Evolutionary conservation across 164 flowering plant species (phyloP), one percentile per base, ranked within the genome.

Genomic region (Piper longum): DNA sequence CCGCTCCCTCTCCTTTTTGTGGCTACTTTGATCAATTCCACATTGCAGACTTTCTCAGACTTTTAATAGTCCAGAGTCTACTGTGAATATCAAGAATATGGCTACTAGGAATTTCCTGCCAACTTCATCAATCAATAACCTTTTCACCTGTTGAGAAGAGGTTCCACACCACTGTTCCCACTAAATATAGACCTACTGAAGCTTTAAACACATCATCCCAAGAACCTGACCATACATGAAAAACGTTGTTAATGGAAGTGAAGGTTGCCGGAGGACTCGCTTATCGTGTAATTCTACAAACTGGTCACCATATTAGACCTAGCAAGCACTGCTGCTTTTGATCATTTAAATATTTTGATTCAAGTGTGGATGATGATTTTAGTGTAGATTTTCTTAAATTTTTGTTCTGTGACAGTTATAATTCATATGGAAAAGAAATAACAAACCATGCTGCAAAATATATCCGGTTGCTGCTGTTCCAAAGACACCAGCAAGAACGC

Each of bases 171-270:
- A 87, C 93, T 4, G 98, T 92, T 69, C 98, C 98, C 19, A 78
- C 82, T 72, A 92, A 71, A 74, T 89, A 92, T 1, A 92, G 85
- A 18, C 88, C 84, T n/a, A 92, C 96, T 8, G 96, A 83, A 59
- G 88, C 96, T 81, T 85, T 76, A 76, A 92, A 92, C 62, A 92
- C 98, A 60, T 92, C 84, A 64, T 92, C 98, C 98, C 98, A 92
- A 55, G 96, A 86, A 65, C 98, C 98, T 92, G 86, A 72, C 56
- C 8, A 43, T 36, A 54, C 41, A 7, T 54, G 7, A 56, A 56
- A 14, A 14, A 9, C 0, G 14, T 2, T 9, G 52, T 48, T 12
- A 48, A n/a, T 12, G 42, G 7, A 48, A 71, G 62, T 62, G 62
- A 56, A 43, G 36, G 36, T 26, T 26, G 36, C 36, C 36, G 36